Evolutionary conservation across 495 filamentous ascomycete genomes (phyloP).

Genomic region (Trichoderma orchidacearum): DNA sequence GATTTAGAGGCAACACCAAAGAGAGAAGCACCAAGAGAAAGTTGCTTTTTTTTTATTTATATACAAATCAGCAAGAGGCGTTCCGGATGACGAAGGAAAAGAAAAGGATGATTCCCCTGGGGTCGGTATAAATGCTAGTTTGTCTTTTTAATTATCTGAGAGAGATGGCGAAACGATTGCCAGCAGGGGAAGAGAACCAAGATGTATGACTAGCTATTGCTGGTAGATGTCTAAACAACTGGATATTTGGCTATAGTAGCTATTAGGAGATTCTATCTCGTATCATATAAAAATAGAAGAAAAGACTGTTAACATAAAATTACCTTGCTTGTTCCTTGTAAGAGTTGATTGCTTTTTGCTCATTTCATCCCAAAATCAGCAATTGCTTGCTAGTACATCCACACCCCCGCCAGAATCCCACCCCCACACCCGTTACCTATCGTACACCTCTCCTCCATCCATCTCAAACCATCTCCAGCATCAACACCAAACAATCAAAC

Average conservation of each 20-base stretch:
- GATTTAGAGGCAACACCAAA: too few species aligned
- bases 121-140: background rate
- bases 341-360: too few species aligned
- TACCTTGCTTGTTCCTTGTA: too few species aligned
- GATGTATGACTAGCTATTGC: background rate
- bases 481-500: background rate
- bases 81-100: background rate
- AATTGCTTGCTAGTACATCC: background rate
- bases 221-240: background rate
- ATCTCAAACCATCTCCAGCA: background rate
- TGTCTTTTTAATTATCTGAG: background rate
- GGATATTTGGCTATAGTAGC: background rate
- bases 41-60: background rate
- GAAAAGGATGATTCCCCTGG: background rate
- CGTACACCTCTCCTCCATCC: background rate
- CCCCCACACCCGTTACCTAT: background rate
- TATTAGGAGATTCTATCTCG: background rate
- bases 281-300: too few species aligned
- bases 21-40: background rate
- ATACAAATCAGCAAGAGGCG: background rate
- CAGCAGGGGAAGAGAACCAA: background rate
- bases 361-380: too few species aligned
- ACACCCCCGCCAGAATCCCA: background rate
- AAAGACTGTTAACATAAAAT: too few species aligned
- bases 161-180: background rate